Evolutionary conservation across 2,329 filamentous ascomycete species (phyloP).

Genomic region (Colletotrichum cordylinicola): DNA sequence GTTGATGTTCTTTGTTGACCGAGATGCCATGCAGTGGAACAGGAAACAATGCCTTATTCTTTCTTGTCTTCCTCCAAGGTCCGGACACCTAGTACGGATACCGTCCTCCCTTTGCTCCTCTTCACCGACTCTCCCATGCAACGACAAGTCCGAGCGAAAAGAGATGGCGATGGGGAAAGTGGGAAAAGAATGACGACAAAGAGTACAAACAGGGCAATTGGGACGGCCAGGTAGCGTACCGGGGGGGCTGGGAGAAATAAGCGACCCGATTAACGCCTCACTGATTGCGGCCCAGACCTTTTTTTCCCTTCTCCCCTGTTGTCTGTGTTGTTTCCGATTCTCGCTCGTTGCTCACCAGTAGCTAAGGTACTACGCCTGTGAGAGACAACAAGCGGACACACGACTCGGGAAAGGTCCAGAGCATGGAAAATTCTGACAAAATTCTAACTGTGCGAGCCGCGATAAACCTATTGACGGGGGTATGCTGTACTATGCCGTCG

Average conservation of each 20-base stretch:
- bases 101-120: background rate
- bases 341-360: background rate
- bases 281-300: background rate
- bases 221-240: background rate
- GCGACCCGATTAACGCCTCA: constrained; percentile 14
- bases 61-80: background rate
- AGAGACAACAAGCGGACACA: background rate
- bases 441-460: background rate
- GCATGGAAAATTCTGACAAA: background rate
- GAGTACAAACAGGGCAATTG: constrained; percentile 1
- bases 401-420: background rate
- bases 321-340: background rate
- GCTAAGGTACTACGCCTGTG: background rate
- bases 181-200: constrained; percentile 20
- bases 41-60: background rate
- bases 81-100: background rate
- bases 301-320: background rate
- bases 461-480: background rate
- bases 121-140: constrained; percentile 1
- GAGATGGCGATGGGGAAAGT: background rate
- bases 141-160: background rate
- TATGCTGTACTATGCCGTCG: background rate
- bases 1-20: constrained; percentile 13
- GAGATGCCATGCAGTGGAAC: constrained; percentile 3
- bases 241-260: constrained; percentile 3